phyloP scores from a whole-genome alignment of 2,329 filamentous ascomycete genomes.

The Penicillium sp. region DNA sequence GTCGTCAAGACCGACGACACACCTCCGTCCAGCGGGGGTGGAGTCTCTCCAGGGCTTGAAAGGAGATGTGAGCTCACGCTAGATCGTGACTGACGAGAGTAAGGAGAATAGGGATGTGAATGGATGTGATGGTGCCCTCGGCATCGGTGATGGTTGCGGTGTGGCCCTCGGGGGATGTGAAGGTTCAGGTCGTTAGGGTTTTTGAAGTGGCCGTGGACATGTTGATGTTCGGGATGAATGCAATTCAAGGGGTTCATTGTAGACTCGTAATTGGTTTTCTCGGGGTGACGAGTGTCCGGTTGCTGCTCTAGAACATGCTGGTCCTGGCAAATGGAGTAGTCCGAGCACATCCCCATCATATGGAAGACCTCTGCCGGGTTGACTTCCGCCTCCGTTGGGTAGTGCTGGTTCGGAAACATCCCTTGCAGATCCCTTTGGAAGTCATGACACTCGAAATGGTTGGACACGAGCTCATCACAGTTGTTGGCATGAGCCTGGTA shows the following conservation, averaged over 20 bases:
- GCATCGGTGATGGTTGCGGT: slow-evolving; percentile 34
- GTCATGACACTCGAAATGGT: slow-evolving; percentile 30
- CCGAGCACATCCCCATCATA: slow-evolving; percentile 34
- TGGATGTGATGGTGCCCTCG: slow-evolving; percentile 32
- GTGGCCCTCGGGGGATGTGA: slow-evolving; percentile 25
- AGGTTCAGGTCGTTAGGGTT: slow-evolving; percentile 24
- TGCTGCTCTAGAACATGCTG: slow-evolving; percentile 23
- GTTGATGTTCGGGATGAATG: slow-evolving; percentile 35
- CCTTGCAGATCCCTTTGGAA: slow-evolving; percentile 29
- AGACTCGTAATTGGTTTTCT: slow-evolving; percentile 23
- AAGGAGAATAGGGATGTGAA: slow-evolving; percentile 32
- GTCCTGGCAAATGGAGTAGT: slow-evolving; percentile 27
- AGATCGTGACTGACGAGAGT: slow-evolving; percentile 35
- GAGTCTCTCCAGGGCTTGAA: slow-evolving; percentile 36
- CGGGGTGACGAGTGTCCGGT: slow-evolving; percentile 8
- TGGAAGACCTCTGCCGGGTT: slow-evolving; percentile 36
- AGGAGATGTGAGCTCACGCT: slow-evolving; percentile 37
- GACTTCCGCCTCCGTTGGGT: slow-evolving; percentile 28
- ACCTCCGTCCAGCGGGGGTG: slow-evolving; percentile 34
- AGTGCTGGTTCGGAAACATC: slow-evolving; percentile 20
- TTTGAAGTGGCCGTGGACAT: slow-evolving; percentile 28
- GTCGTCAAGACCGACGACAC: slow-evolving; percentile 36
- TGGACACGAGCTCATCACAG: slow-evolving; percentile 23
- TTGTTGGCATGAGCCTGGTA: slow-evolving; percentile 22
- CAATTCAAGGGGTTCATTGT: slow-evolving; percentile 26